These are phyloP conservation scores for Yarrowia yakushimensis DNA, from an alignment of 805 yeast species.

Conservation along the genomic window DNA sequence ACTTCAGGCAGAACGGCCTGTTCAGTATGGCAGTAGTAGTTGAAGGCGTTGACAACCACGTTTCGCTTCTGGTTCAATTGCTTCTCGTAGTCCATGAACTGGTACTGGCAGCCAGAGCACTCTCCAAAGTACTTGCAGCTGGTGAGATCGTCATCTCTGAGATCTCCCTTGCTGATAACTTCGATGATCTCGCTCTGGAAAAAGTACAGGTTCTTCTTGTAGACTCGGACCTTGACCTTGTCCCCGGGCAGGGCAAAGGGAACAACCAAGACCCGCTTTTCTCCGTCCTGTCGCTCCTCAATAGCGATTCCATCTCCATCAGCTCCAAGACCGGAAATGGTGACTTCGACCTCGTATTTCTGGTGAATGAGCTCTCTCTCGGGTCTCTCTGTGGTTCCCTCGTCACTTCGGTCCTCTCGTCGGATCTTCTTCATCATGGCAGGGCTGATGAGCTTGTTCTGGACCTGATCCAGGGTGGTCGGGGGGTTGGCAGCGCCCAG, in stretches of 20 bases:
- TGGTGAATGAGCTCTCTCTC: constrained; percentile 11
- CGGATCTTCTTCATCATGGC: constrained; percentile 9
- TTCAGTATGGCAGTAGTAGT: constrained; percentile 58
- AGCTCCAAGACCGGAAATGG: constrained; percentile 58
- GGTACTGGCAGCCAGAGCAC: constrained; percentile 95
- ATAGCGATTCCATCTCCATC: constrained; percentile 70
- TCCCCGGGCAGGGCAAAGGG: constrained; percentile 94
- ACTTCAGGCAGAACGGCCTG: constrained; percentile 50
- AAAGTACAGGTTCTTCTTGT: constrained; percentile 70
- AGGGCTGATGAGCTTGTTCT: constrained; percentile 1
- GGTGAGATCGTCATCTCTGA: constrained; percentile 57
- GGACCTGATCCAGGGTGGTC: constrained; percentile 3
- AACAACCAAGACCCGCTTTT: constrained; percentile 56
- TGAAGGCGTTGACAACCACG: constrained; percentile 78
- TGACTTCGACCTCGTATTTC: constrained; percentile 44
- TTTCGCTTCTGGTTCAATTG: constrained; percentile 70
- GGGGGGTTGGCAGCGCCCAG: not conserved
- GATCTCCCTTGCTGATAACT: constrained; percentile 42
- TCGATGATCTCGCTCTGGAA: constrained; percentile 70
- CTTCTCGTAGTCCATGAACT: constrained; percentile 64
- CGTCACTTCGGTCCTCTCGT: not conserved
- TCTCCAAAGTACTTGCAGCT: constrained; percentile 83
- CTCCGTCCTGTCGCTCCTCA: constrained; percentile 7
- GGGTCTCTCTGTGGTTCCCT: not conserved
- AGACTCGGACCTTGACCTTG: constrained; percentile 61